Evolutionary conservation across 176 grass and related monocot genomes (phyloP), one percentile per base, ranked within the genome.

Genomic region (Musa acuminata): DNA sequence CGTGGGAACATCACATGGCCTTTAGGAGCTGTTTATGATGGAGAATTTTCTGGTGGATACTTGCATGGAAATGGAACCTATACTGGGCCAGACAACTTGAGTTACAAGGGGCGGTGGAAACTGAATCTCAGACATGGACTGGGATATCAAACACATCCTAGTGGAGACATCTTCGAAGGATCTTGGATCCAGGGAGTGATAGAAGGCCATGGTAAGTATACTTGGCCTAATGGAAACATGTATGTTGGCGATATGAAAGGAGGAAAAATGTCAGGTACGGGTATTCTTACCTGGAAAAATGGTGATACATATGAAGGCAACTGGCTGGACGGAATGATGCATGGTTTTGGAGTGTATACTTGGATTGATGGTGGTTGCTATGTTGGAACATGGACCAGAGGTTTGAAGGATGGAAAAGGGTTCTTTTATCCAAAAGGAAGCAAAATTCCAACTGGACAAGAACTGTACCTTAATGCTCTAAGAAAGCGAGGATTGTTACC

Each of bases 331-430:
- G 90, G 90, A 21, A 85, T 91, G 86, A 91, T 94, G 90, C 80
- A 99, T 26, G 95, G 95, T 3, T 85, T 83, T 77, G 95, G 95
- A 73, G 87, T 94, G 69, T 99, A 99, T 81, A 87, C 82, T 13
- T 99, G 90, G 88, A 82, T 82, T 52, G 88, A 79, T 58, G 89
- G 88, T 17, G 88, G 90, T 19, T 89, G 83, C 75, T 99, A 94
- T 77, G 67, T 99, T 49, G 90, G 95, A 72, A 94, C 88, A 14
- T 99, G 95, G 95, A 99, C 90, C 49, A 91, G 88, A 67, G 95
- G 95, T 69, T 72, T 99, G 69, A 99, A 99, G 79, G 95, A 99
- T 78, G 95, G 90, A 78, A 93, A 91, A 84, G 95, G 95, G 29
- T 82, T 85, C 23, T 94, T 99, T 76, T 99, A 94, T 77, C 86